Evolutionary conservation across 1,284 basidiomycete species (phyloP).

Genomic region (Tilletia setariae): DNA sequence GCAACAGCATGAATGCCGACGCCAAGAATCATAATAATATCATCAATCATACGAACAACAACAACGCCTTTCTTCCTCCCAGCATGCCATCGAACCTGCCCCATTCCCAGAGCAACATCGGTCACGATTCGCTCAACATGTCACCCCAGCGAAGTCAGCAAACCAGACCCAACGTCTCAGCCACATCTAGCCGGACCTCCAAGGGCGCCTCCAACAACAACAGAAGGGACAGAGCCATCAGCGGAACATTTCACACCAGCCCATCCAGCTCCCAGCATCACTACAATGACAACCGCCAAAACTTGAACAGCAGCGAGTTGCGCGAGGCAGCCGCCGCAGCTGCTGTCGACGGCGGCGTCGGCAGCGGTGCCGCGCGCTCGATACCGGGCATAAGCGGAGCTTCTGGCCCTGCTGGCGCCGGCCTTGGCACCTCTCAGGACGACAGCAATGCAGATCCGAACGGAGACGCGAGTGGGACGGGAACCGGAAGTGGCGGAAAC

Average conservation of each 20-base stretch:
- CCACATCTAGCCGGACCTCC: not conserved
- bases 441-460: too few relatives aligned
- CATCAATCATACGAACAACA: too few relatives aligned
- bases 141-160: too few relatives aligned
- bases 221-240: not conserved
- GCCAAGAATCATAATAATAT: too few relatives aligned
- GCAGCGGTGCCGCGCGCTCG: not conserved
- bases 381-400: conserved; percentile 13
- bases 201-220: not conserved
- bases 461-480: conserved; percentile 26
- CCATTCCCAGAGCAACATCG: too few relatives aligned
- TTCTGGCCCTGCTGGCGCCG: not conserved
- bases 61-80: too few relatives aligned
- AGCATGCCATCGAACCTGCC: too few relatives aligned
- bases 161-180: too few relatives aligned
- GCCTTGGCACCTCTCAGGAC: not conserved
- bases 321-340: not conserved
- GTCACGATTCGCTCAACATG: too few relatives aligned
- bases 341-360: not conserved
- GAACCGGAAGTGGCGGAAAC: conserved; percentile 22
- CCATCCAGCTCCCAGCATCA: not conserved
- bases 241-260: not conserved
- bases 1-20: not conserved
- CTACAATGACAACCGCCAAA: not conserved
- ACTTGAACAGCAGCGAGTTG: not conserved